Evolutionary conservation across 345 rosid species (phyloP).

Genomic region (Turritis glabra): DNA sequence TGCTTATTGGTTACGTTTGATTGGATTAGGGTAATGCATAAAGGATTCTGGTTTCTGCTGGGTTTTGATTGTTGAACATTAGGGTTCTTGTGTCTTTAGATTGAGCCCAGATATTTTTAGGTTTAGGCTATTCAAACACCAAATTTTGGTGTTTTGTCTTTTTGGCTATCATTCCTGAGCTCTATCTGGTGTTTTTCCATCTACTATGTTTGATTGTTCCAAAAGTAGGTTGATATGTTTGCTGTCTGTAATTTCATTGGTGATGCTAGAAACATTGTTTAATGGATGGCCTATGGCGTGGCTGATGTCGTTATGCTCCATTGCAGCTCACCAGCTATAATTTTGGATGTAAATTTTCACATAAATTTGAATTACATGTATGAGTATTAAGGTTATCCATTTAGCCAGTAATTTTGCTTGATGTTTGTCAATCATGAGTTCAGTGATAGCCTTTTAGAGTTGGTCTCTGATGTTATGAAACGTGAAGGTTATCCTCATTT

Average conservation of each 20-base stretch:
- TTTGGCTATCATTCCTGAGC: not conserved
- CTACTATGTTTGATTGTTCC: not conserved
- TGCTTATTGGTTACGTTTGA: not conserved
- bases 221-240: not conserved
- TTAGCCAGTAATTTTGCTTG: too few species aligned
- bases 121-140: not conserved
- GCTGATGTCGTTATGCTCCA: not conserved
- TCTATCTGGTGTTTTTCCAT: not conserved
- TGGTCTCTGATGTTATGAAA: not conserved
- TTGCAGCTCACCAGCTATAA: not conserved
- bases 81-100: conserved; percentile 12
- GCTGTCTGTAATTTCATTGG: not conserved
- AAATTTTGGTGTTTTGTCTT: not conserved
- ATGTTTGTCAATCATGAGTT: not conserved
- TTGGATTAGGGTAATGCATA: not conserved
- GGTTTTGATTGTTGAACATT: conserved; percentile 16
- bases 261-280: not conserved
- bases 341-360: not conserved
- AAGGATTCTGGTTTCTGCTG: not conserved
- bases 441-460: not conserved
- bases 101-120: not conserved
- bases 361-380: not conserved
- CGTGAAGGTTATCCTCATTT: not conserved
- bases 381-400: too few species aligned
- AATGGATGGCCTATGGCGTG: not conserved